Evolutionary conservation across 352 stramenopile genomes (phyloP).

Genomic region (Globisporangium recalcitrans): DNA sequence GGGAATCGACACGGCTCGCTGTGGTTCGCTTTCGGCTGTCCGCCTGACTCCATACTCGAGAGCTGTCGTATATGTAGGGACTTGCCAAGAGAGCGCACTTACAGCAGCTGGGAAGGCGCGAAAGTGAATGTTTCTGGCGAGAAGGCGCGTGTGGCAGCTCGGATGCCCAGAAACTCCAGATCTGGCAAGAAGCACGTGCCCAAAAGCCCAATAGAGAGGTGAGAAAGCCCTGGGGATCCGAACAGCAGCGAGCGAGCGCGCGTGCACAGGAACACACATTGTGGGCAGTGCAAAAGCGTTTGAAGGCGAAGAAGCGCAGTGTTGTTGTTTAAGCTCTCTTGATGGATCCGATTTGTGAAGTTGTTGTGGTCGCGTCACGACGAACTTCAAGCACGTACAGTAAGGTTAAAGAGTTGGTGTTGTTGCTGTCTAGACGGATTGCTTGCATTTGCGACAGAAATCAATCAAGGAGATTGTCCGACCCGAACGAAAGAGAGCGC

Average conservation of each 20-base stretch:
- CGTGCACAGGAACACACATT: no score
- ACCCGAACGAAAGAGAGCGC: not conserved
- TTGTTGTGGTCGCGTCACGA: not conserved
- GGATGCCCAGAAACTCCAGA: not conserved
- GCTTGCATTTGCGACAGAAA: not conserved
- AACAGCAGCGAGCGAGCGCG: not conserved
- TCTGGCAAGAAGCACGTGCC: not conserved
- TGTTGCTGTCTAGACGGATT: not conserved
- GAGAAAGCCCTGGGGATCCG: not conserved
- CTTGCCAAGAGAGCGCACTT: no score
- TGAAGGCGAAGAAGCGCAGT: no score
- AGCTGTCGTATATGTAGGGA: not conserved
- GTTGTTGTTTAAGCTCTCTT: not conserved
- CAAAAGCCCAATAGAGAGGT: not conserved
- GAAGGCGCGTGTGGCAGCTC: not conserved
- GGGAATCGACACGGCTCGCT: not conserved
- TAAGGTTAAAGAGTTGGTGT: not conserved
- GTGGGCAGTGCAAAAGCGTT: no score
- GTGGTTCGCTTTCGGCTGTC: not conserved
- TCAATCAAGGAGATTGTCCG: not conserved
- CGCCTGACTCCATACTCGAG: not conserved
- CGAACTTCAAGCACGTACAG: not conserved
- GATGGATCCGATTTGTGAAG: not conserved
- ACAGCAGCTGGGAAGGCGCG: not conserved
- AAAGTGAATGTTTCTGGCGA: not conserved